phyloP scores from a whole-genome alignment of 805 yeast genomes.

The Wilhelminamyces savonicus region DNA sequence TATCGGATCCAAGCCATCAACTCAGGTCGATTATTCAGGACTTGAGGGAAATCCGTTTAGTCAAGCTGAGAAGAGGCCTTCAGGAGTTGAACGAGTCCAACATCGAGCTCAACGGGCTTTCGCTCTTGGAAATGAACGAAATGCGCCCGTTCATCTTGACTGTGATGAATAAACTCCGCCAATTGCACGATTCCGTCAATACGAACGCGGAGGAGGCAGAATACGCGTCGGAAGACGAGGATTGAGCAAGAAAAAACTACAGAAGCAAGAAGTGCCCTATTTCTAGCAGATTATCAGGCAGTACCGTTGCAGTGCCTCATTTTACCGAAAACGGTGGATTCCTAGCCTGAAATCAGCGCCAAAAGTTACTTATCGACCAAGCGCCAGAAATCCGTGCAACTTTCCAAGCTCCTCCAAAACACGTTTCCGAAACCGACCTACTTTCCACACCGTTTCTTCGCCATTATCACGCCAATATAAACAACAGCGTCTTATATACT shows the following conservation, averaged over 20 bases:
- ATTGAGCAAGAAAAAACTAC: background rate
- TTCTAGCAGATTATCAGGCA: background rate
- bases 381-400: too few relatives aligned
- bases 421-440: too few relatives aligned
- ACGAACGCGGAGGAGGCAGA: conserved; percentile 4
- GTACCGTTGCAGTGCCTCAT: too few relatives aligned
- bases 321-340: too few relatives aligned
- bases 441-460: too few relatives aligned
- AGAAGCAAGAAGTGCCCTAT: background rate
- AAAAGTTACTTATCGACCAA: too few relatives aligned
- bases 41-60: conserved; percentile 71
- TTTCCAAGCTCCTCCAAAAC: too few relatives aligned
- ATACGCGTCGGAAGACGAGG: conserved; percentile 9
- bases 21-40: conserved; percentile 73
- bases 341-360: too few relatives aligned
- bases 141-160: conserved; percentile 73
- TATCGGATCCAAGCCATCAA: conserved; percentile 65
- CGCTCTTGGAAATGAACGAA: conserved; percentile 82
- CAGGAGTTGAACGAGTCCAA: conserved; percentile 74
- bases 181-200: conserved; percentile 36
- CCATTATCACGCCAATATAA: too few relatives aligned
- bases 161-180: conserved; percentile 74
- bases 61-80: conserved; percentile 78
- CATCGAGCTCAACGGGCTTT: conserved; percentile 74
- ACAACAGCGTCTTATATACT: too few relatives aligned